phyloP scores from a whole-genome alignment of 1,284 basidiomycete species.

The Pterulicium gracile region DNA sequence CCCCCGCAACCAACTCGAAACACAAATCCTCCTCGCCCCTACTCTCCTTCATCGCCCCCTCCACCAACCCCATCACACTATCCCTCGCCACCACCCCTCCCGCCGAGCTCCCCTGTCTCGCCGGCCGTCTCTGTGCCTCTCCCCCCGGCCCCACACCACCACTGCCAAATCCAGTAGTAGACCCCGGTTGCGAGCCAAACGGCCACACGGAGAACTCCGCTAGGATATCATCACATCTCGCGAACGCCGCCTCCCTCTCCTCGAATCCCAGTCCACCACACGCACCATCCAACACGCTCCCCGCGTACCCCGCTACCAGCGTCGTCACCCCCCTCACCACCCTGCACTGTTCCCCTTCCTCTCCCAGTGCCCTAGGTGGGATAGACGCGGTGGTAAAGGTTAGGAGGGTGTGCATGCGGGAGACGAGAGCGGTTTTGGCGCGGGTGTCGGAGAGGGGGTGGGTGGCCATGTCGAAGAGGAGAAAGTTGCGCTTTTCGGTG shows the following conservation, averaged over 20 bases:
- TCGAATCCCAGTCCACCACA: conserved; percentile 82
- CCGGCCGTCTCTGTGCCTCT: conserved; percentile 27
- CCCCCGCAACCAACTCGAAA: conserved; percentile 84
- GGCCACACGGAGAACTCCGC: conserved; percentile 88
- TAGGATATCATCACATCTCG: conserved; percentile 84
- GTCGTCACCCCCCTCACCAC: conserved; percentile 74
- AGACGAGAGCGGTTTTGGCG: conserved; percentile 77
- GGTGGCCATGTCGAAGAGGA: conserved; percentile 97
- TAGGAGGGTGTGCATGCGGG: conserved; percentile 66
- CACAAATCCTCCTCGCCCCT: conserved; percentile 57
- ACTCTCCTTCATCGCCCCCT: conserved; percentile 71
- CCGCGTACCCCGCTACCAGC: conserved; percentile 83
- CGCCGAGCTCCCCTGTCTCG: conserved; percentile 38
- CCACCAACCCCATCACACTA: conserved; percentile 69
- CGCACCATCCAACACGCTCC: conserved; percentile 91
- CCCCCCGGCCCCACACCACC: too few relatives aligned
- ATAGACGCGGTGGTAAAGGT: conserved; percentile 80
- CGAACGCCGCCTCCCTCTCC: conserved; percentile 83
- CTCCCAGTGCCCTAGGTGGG: conserved; percentile 60
- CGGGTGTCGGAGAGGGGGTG: conserved; percentile 90
- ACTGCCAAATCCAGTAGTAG: conserved; percentile 18
- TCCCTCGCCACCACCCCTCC: conserved; percentile 44
- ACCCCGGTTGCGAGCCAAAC: conserved; percentile 41
- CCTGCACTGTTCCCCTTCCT: conserved; percentile 72
- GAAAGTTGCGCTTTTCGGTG: conserved; percentile 94